phyloP scores from a whole-genome alignment of 768 basidiomycete species.

The Hortiboletus campestris region DNA sequence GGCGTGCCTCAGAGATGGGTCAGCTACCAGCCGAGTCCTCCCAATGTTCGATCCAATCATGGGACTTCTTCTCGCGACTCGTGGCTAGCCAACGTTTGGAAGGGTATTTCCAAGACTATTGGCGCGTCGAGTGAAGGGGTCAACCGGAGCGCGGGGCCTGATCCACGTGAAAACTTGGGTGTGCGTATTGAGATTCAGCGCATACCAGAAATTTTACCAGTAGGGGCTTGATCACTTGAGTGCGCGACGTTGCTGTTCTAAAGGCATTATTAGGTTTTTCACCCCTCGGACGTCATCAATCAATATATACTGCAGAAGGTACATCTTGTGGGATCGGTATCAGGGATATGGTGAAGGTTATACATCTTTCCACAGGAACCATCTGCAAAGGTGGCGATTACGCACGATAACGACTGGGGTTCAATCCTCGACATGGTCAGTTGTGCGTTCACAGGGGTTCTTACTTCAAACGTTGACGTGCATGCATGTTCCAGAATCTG shows the following conservation, averaged over 20 bases:
- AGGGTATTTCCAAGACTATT: slow-evolving; percentile 13
- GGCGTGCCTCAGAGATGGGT: slow-evolving; percentile 20
- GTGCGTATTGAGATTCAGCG: slow-evolving; percentile 12
- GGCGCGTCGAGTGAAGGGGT: slow-evolving; percentile 6
- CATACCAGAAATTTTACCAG: slow-evolving; percentile 20
- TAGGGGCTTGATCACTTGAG: background rate
- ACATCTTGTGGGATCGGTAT: background rate
- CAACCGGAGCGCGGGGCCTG: background rate
- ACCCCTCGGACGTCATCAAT: slow-evolving; percentile 26
- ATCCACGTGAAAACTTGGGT: background rate
- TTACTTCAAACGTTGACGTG: background rate
- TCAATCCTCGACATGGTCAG: slow-evolving; percentile 16
- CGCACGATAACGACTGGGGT: slow-evolving; percentile 24
- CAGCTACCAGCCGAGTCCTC: background rate
- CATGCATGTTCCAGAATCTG: background rate
- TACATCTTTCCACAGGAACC: slow-evolving; percentile 12
- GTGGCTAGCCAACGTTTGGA: slow-evolving; percentile 19
- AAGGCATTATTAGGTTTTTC: slow-evolving; percentile 19
- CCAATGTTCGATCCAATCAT: background rate
- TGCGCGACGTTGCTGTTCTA: background rate
- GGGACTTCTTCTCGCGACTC: slow-evolving; percentile 7
- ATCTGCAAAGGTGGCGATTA: slow-evolving; percentile 23
- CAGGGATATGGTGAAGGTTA: background rate
- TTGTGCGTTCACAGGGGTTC: background rate
- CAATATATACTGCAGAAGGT: slow-evolving; percentile 22